Percentiles rank a stretch among this genome's conserved stretches.
Evolutionary conservation across 23 red algal species (phyloP).

Genomic region (Gracilaria gracilis): DNA sequence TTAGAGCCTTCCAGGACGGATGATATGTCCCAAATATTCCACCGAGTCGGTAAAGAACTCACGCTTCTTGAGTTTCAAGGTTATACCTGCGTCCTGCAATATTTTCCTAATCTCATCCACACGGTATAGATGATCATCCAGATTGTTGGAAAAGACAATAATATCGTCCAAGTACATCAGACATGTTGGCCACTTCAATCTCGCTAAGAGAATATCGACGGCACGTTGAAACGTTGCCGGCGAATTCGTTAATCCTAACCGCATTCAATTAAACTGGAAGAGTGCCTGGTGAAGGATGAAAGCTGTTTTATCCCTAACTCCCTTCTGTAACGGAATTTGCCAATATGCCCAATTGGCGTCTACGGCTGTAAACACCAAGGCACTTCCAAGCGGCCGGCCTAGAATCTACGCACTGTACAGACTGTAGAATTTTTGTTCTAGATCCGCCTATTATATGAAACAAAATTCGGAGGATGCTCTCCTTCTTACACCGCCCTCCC

Average conservation of each 20-base stretch:
- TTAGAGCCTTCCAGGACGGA: neutral
- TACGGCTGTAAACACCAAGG: conserved; percentile 28
- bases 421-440: no score
- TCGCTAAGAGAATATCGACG: conserved; percentile 24
- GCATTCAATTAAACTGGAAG: conserved; percentile 7
- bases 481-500: no score
- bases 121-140: conserved; percentile 45
- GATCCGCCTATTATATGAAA: no score
- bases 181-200: conserved; percentile 25
- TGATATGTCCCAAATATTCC: conserved; percentile 36
- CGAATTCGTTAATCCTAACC: conserved; percentile 47
- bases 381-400: no score
- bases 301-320: neutral
- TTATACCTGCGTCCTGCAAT: conserved; percentile 22
- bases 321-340: conserved; percentile 27
- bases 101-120: conserved; percentile 1
- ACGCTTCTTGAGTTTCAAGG: conserved; percentile 44
- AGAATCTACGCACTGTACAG: no score
- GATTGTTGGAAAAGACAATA: conserved; percentile 37
- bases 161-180: conserved; percentile 61
- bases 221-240: conserved; percentile 52
- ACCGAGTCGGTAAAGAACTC: conserved; percentile 7
- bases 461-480: no score
- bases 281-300: neutral
- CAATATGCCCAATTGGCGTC: conserved; percentile 34